These are phyloP conservation scores for Annulohypoxylon moriforme DNA, from an alignment of 495 filamentous ascomycete species.

Conservation along the genomic window DNA sequence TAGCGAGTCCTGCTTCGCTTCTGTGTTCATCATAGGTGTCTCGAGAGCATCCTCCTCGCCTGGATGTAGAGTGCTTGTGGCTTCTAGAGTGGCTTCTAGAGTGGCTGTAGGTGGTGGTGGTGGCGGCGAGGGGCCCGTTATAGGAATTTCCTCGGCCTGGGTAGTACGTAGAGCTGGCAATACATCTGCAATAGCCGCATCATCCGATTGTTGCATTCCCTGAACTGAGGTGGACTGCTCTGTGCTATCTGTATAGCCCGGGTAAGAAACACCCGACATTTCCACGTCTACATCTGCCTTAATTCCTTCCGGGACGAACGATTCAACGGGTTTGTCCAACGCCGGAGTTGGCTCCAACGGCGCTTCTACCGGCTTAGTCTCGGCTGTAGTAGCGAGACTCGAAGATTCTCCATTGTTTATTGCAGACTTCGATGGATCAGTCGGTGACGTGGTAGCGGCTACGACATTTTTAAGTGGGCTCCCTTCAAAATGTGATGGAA, in stretches of 20 bases:
- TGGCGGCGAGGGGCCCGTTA: background rate
- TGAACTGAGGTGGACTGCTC: background rate
- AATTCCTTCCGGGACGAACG: background rate
- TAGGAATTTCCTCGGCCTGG: slow-evolving; percentile 3
- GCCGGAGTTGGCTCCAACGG: slow-evolving; percentile 3
- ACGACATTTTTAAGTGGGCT: slow-evolving; percentile 62
- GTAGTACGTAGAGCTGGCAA: background rate
- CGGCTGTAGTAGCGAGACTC: background rate
- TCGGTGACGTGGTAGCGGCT: slow-evolving; percentile 35
- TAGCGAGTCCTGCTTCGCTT: background rate
- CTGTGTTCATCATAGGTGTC: background rate
- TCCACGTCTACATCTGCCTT: slow-evolving; percentile 25
- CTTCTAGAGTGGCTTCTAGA: background rate
- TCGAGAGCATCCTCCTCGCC: background rate
- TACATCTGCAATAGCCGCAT: background rate
- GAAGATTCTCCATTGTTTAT: slow-evolving; percentile 23
- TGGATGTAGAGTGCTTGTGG: slow-evolving; percentile 1
- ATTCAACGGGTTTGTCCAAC: background rate
- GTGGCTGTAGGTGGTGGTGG: background rate
- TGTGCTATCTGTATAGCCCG: background rate
- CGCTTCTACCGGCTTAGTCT: background rate
- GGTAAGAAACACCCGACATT: slow-evolving; percentile 25
- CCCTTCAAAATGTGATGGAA: slow-evolving; percentile 53
- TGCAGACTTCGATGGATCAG: slow-evolving; percentile 10
- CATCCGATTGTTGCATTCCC: slow-evolving; percentile 7